Evolutionary conservation across 805 yeast species (phyloP).

Genomic region (Barnettozyma populi): DNA sequence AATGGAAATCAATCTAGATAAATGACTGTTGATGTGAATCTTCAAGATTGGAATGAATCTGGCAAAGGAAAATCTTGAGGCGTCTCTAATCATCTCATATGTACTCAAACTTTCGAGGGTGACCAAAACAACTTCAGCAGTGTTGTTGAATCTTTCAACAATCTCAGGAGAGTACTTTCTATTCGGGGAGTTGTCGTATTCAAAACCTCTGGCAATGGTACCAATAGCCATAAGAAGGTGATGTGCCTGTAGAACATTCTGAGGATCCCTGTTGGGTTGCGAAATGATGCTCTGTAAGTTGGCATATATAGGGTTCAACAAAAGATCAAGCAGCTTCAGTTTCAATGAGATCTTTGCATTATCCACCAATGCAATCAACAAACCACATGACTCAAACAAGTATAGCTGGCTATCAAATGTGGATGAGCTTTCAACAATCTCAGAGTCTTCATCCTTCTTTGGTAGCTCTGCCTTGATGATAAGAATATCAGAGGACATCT

Average conservation of each 20-base stretch:
- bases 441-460: conserved; percentile 51
- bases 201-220: conserved; percentile 83
- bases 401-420: conserved; percentile 74
- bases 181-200: conserved; percentile 25
- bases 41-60: conserved; percentile 76
- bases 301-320: conserved; percentile 70
- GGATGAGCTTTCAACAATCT: conserved; percentile 41
- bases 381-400: conserved; percentile 81
- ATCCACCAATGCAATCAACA: conserved; percentile 52
- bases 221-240: conserved; percentile 87
- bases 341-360: conserved; percentile 39
- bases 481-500: conserved; percentile 56
- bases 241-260: conserved; percentile 66
- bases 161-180: conserved; percentile 31
- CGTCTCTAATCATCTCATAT: conserved; percentile 69
- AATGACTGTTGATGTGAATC: conserved; percentile 40
- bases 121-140: conserved; percentile 77
- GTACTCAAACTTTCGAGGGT: conserved; percentile 72
- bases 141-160: conserved; percentile 51
- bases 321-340: conserved; percentile 48
- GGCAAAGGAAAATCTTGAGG: conserved; percentile 82
- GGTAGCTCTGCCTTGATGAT: conserved; percentile 50
- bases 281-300: conserved; percentile 64
- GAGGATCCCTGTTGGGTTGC: conserved; percentile 34
- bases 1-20: conserved; percentile 67